Evolutionary conservation across 2,329 filamentous ascomycete species (phyloP), one percentile per base, ranked within the genome.

Genomic region (Chrysosporium keratinophilum): DNA sequence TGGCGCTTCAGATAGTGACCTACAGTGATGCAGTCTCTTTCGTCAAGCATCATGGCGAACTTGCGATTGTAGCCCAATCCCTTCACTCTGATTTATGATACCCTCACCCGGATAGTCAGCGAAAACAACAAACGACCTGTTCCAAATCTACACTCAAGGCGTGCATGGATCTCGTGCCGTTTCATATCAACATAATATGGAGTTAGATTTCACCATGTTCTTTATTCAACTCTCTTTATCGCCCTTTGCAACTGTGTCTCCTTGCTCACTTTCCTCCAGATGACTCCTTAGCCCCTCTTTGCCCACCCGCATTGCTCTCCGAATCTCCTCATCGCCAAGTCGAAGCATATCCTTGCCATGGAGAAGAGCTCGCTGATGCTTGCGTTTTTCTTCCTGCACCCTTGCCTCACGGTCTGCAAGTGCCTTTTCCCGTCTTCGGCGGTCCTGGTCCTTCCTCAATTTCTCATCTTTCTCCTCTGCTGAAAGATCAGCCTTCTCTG

Each of bases 401-500:
- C 65, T 64, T 52, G 67, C 69, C 54, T 74, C 67, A 20, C 72
- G 69, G 41, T 74, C 70, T 5, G 66, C 66, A 46, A 75, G 58
- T 6, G 72, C 72, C 34, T 64, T 69, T 54, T 74, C 70, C n/a
- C 72, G 69, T 54, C 68, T 71, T 57, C 73, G 69, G 4, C 72
- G 66, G 42, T 74, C 71, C 14, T 65, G 42, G 50, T 60, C 65
- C 58, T 67, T 71, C 54, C 62, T 69, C n/a, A 66, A 62, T 17
- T 63, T 59, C 43, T 67, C 65, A 49, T 68, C 65, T 53, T 67
- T 63, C 52, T 73, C 65, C 48, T 72, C 68, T 1, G 64, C 62
- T 17, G 69, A 67, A 42, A 72, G 59, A 14, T 67, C 58, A 17
- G 62, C 60, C 31, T 62, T 52, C 31, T 70, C 66, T 2, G 72